Conservation (phyloP, 2,329 filamentous ascomycete species). For the Thermothelomyces thermophilus region DNA sequence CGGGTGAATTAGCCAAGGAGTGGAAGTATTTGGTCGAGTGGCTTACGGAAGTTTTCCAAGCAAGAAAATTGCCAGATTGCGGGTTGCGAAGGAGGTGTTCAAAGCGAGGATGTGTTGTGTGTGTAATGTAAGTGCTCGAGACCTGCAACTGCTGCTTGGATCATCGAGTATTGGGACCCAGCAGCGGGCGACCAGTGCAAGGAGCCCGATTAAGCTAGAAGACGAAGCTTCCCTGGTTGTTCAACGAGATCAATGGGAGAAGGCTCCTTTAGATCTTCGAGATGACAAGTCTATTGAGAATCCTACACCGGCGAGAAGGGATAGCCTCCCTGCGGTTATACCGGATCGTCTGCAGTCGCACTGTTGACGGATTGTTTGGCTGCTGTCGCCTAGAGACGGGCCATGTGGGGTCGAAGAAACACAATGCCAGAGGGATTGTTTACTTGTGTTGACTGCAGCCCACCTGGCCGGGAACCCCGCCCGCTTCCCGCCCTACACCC, state of each 20-base stretch:
- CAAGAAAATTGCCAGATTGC: too few relatives aligned
- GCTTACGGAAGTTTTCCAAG: too few relatives aligned
- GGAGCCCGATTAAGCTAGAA: background rate
- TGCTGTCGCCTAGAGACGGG: background rate
- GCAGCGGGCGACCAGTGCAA: too few relatives aligned
- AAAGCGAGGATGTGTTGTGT: too few relatives aligned
- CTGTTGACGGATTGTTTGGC: background rate
- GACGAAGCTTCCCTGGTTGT: too few relatives aligned
- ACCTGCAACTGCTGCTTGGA: background rate
- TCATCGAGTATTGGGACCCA: too few relatives aligned
- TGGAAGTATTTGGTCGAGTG: too few relatives aligned
- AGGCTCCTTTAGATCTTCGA: background rate
- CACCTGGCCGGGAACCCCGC: slow-evolving; percentile 1
- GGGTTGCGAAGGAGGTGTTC: too few relatives aligned
- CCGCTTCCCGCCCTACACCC: slow-evolving; percentile 1
- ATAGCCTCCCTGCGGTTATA: background rate
- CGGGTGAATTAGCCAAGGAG: too few relatives aligned
- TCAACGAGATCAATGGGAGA: too few relatives aligned
- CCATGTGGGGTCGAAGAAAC: slow-evolving; percentile 13
- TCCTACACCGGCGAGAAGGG: background rate
- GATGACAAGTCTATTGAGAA: background rate
- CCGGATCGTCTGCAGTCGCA: too few relatives aligned
- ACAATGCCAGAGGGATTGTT: slow-evolving; percentile 8
- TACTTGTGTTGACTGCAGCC: slow-evolving; percentile 3
- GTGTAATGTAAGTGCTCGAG: background rate